These are phyloP conservation scores for Solanum microdontum DNA, from an alignment of 257 asterid species.

Conservation along the genomic window DNA sequence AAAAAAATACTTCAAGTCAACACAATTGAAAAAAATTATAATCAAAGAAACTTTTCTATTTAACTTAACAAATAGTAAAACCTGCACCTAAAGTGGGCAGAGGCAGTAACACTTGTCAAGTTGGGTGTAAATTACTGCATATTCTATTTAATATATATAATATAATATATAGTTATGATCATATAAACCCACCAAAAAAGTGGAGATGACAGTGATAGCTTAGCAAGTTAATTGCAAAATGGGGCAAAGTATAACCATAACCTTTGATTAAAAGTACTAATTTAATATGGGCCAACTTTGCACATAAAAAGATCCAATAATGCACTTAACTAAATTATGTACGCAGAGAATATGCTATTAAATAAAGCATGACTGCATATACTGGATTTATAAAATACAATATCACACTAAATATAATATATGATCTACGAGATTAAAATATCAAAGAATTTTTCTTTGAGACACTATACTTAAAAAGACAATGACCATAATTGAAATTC, in stretches of 20 bases:
- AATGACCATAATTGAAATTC: neutral
- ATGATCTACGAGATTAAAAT: neutral
- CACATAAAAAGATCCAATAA: neutral
- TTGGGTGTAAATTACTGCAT: neutral
- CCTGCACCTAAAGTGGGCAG: neutral
- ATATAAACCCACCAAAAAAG: neutral
- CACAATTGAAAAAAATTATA: too few species aligned
- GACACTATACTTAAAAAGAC: neutral
- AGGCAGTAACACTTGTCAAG: neutral
- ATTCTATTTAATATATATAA: neutral
- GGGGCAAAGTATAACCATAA: neutral
- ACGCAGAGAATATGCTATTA: neutral
- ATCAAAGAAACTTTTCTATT: neutral
- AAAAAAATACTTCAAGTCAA: neutral
- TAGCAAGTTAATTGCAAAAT: neutral
- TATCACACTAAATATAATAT: neutral
- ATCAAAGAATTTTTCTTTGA: neutral
- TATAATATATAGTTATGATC: neutral
- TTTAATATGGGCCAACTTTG: neutral
- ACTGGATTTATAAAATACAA: neutral
- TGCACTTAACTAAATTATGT: neutral
- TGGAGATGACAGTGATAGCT: neutral
- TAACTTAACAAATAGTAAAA: neutral
- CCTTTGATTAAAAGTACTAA: neutral
- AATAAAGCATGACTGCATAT: neutral